Base-by-base conservation (phyloP, 441 rosid genomes). In the Pelargonium cotyledonis region DNA sequence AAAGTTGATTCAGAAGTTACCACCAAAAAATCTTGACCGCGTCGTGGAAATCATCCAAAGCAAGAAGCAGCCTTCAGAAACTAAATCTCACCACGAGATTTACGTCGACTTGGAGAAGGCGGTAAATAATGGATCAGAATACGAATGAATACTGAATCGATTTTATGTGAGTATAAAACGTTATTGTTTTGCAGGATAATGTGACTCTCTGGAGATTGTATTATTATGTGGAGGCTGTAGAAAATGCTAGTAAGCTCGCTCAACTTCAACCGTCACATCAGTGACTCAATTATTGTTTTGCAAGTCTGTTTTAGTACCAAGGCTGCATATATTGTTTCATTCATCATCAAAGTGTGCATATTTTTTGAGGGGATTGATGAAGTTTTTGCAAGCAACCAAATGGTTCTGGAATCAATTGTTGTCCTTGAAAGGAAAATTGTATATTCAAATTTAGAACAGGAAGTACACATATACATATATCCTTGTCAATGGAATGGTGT, bases 131-230 rank as follows among this genome's bases (percentile, higher is more conserved):
- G 16, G 58, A 15, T 53, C 58, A n/a, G 19, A 53, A 53, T 53
- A 53, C n/a, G 16, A 53, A 29, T 29, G 35, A 29, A 29, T 29
- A 29, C 35, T 53, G 58, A 4, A 53, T 21, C 41, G 57, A 26
- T 4, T 5, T 4, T 53, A 9, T 61, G n/a, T 14, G 55, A 7
- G 62, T 51, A 4, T 66, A 14, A 18, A 9, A 65, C 35, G 3
- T 29, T 38, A 23, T 53, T 57, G 19, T 68, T 61, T 78, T 75
- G 69, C 80, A 82, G 86, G 88, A 86, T 58, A 75, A 82, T n/a
- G 12, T 26, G 12, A 82, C 83, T 0, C 86, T 84, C 6, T 82
- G 83, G 84, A 79, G 88, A 68, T 65, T 84, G 70, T 79, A 76
- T 71, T 79, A 73, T 76, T 82, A 80, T 47, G 78, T 80, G 19